Evolutionary conservation across 257 asterid species (phyloP).

Genomic region (Jacaranda mimosifolia): DNA sequence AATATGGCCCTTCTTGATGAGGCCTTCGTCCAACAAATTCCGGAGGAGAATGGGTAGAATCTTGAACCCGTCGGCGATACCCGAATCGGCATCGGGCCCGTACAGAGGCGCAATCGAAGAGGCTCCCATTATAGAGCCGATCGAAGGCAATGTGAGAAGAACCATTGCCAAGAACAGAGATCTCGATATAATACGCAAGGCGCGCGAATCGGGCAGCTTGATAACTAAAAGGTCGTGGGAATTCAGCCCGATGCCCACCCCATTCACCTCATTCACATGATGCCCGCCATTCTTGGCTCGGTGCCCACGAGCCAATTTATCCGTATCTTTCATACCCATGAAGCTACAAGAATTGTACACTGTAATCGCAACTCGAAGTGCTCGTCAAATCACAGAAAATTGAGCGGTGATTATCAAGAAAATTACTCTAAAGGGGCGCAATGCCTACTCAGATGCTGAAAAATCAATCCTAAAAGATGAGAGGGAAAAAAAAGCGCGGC

Average conservation of each 20-base stretch:
- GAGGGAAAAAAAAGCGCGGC: slow-evolving; percentile 29
- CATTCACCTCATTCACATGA: slow-evolving; percentile 35
- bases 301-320: slow-evolving; percentile 35
- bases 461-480: slow-evolving; percentile 23
- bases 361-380: neutral
- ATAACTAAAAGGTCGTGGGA: slow-evolving; percentile 53
- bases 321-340: slow-evolving; percentile 43
- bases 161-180: slow-evolving; percentile 67
- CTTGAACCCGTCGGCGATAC: slow-evolving; percentile 35
- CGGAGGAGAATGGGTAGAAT: slow-evolving; percentile 50
- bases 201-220: slow-evolving; percentile 63
- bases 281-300: slow-evolving; percentile 32
- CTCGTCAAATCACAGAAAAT: neutral
- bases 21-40: slow-evolving; percentile 70
- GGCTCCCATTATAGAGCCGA: slow-evolving; percentile 48
- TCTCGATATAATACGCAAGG: slow-evolving; percentile 59
- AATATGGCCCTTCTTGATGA: slow-evolving; percentile 60
- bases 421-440: too few relatives aligned
- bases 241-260: slow-evolving; percentile 44
- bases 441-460: neutral
- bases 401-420: neutral
- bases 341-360: slow-evolving; percentile 3
- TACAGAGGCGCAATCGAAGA: slow-evolving; percentile 33
- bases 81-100: slow-evolving; percentile 22
- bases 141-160: slow-evolving; percentile 48